Conservation (phyloP, 495 filamentous ascomycete genomes). For the Annulohypoxylon bovei region DNA sequence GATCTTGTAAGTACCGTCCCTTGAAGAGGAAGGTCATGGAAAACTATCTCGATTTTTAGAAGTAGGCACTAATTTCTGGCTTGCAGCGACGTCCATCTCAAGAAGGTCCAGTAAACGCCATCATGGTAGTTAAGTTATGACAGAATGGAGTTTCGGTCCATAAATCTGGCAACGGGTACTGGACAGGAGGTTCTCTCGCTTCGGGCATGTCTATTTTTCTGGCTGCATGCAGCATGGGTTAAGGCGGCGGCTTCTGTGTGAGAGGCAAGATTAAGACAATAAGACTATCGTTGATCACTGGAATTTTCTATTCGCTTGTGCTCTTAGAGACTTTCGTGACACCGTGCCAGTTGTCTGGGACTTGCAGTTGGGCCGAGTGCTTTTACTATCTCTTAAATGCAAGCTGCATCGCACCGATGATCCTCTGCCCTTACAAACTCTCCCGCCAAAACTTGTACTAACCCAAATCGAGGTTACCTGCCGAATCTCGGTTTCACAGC, state of each 20-base stretch:
- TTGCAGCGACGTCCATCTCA: slow-evolving; percentile 62
- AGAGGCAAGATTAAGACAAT: slow-evolving; percentile 40
- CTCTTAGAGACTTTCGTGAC: slow-evolving; percentile 22
- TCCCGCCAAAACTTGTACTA: slow-evolving; percentile 23
- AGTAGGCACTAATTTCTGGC: slow-evolving; percentile 14
- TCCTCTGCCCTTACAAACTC: slow-evolving; percentile 11
- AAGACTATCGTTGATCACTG: slow-evolving; percentile 40
- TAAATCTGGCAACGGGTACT: slow-evolving; percentile 19
- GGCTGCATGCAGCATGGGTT: slow-evolving; percentile 23
- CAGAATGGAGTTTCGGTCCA: slow-evolving; percentile 12
- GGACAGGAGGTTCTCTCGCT: slow-evolving; percentile 36
- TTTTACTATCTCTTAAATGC: slow-evolving; percentile 8
- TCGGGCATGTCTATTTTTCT: slow-evolving; percentile 23
- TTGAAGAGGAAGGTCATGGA: not conserved
- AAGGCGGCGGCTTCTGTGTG: slow-evolving; percentile 32
- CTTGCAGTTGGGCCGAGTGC: slow-evolving; percentile 13
- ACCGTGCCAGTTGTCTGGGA: slow-evolving; percentile 33
- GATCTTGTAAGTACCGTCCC: slow-evolving; percentile 60
- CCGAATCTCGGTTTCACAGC: slow-evolving; percentile 42
- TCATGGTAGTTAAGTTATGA: not conserved
- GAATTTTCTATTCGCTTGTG: slow-evolving; percentile 28
- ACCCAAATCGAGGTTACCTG: slow-evolving; percentile 38
- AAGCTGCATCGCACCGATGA: slow-evolving; percentile 19
- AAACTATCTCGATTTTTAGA: not conserved
- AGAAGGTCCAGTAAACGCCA: slow-evolving; percentile 53